phyloP scores from a whole-genome alignment of 2,329 filamentous ascomycete genomes.

The Didymella exigua region DNA sequence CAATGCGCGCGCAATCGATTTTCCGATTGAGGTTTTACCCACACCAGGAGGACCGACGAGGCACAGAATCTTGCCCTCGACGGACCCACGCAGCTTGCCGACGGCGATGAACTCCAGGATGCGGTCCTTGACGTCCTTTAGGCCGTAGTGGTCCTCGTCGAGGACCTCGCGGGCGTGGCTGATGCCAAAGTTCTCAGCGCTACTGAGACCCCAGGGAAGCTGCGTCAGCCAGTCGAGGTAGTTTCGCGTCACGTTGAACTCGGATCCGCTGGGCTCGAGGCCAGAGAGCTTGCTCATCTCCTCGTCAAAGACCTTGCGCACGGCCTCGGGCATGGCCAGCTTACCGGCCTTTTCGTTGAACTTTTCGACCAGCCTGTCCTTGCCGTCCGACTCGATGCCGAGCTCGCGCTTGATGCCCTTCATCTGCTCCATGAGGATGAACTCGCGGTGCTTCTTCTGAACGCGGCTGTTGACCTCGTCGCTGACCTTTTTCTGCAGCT shows the following conservation, averaged over 20 bases:
- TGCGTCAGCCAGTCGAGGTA: slow-evolving; percentile 99
- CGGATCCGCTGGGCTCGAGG: slow-evolving; percentile 91
- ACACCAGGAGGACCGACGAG: slow-evolving; percentile 97
- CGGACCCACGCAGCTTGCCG: slow-evolving; percentile 92
- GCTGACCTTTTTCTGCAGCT: slow-evolving; percentile 94
- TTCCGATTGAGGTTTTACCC: slow-evolving; percentile 98
- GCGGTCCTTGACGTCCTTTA: slow-evolving; percentile 98
- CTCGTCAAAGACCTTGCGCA: slow-evolving; percentile 97
- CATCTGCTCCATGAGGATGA: slow-evolving; percentile 99
- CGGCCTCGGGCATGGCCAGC: slow-evolving; percentile 93
- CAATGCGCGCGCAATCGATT: slow-evolving; percentile 92
- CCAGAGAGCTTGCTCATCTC: slow-evolving; percentile 97
- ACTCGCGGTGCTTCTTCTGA: slow-evolving; percentile 94
- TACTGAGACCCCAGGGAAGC: slow-evolving; percentile 95
- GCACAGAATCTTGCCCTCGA: slow-evolving; percentile 97
- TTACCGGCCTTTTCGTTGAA: slow-evolving; percentile 96
- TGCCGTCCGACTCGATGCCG: slow-evolving; percentile 95
- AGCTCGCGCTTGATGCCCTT: slow-evolving; percentile 96
- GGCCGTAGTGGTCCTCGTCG: slow-evolving; percentile 93
- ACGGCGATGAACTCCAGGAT: slow-evolving; percentile 98
- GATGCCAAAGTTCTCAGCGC: slow-evolving; percentile 95
- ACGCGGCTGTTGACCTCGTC: slow-evolving; percentile 98
- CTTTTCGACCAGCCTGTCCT: slow-evolving; percentile 96
- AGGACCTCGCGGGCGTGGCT: slow-evolving; percentile 86
- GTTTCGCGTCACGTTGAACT: slow-evolving; percentile 98